Base-by-base conservation (phyloP, 2,329 filamentous ascomycete genomes). In the Claviceps maximensis region DNA sequence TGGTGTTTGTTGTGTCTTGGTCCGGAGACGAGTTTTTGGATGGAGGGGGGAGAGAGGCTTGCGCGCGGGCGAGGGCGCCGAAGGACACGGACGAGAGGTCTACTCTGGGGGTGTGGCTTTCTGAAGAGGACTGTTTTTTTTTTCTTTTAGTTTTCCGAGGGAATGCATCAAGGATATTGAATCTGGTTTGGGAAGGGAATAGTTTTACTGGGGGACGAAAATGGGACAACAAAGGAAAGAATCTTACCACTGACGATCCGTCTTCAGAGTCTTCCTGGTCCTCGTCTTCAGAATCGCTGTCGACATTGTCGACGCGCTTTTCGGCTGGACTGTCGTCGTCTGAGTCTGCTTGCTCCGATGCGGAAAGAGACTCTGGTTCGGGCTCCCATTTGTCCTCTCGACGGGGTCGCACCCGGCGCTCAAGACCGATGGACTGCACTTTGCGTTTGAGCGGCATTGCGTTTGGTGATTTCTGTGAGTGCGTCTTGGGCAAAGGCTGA, bases 51-150 rank as follows among this genome's bases (percentile, higher is more conserved):
- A 95, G 69, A 0, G 82, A 78, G 41, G 83, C 83, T 71, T 95
- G 88, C 1, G 89, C 90, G 73, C 88, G 87, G 58, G 87, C 88
- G 42, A 96, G 75, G n/a, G 87, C 87, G 57, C 89, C 90, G 63
- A 97, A 96, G 25, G 89, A 93, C 58, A 96, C 81, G 56, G 76
- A 74, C 9, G 79, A 72, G 46, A 75, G 69, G 54, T 77, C 74
- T 53, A 76, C 65, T 19, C 66, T 67, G 6, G 70, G 62, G 1
- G 58, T 40, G 29, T 12, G 50, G 0, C 17, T 25, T 47, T 51
- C 50, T 15, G 47, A 41, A 12, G 27, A 47, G 46, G 47, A 36
- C 47, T 48, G 13, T 19, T 36, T 9, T 40, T 49, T 17, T 65
- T 67, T 12, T 70, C 61, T n/a, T n/a, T n/a, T n/a, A n/a, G n/a